These are phyloP conservation scores for Alliaria petiolata DNA, from an alignment of 345 rosid genomes.

Conservation along the genomic window DNA sequence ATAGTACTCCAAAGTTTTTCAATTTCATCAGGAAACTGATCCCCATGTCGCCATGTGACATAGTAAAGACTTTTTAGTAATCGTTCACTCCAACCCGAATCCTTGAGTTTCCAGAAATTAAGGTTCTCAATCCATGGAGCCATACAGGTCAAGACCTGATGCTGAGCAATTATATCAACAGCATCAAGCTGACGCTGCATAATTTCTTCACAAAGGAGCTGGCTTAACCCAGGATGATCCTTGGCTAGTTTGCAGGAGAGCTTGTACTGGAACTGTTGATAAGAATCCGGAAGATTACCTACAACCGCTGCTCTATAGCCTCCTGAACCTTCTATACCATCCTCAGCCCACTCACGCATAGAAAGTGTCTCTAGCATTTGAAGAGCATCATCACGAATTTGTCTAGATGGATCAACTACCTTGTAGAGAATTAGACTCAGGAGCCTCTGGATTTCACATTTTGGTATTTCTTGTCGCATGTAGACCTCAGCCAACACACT, in stretches of 20 bases:
- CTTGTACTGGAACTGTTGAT: slow-evolving; percentile 98
- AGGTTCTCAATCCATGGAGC: slow-evolving; percentile 99
- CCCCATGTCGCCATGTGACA: slow-evolving; percentile 98
- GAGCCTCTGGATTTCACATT: slow-evolving; percentile 94
- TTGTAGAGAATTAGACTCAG: slow-evolving; percentile 95
- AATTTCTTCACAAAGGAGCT: slow-evolving; percentile 96
- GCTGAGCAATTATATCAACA: slow-evolving; percentile 97
- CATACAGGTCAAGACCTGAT: slow-evolving; percentile 99
- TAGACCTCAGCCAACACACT: slow-evolving; percentile 97
- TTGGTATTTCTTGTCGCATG: slow-evolving; percentile 98
- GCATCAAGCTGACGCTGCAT: slow-evolving; percentile 99
- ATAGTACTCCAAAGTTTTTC: slow-evolving; percentile 99
- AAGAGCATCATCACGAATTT: slow-evolving; percentile 98
- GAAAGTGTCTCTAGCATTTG: slow-evolving; percentile 99
- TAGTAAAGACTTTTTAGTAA: slow-evolving; percentile 94
- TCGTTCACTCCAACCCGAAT: slow-evolving; percentile 98
- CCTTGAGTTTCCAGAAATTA: slow-evolving; percentile 98
- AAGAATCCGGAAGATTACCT: slow-evolving; percentile 97
- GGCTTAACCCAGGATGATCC: slow-evolving; percentile 95
- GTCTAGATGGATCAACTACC: slow-evolving; percentile 96
- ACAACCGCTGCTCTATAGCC: slow-evolving; percentile 98
- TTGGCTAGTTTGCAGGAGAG: slow-evolving; percentile 95
- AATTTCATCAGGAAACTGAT: slow-evolving; percentile 98
- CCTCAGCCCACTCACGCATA: slow-evolving; percentile 97
- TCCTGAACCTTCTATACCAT: slow-evolving; percentile 85